Evolutionary conservation across 2,329 filamentous ascomycete species (phyloP).

Genomic region (Colletotrichum sp.): DNA sequence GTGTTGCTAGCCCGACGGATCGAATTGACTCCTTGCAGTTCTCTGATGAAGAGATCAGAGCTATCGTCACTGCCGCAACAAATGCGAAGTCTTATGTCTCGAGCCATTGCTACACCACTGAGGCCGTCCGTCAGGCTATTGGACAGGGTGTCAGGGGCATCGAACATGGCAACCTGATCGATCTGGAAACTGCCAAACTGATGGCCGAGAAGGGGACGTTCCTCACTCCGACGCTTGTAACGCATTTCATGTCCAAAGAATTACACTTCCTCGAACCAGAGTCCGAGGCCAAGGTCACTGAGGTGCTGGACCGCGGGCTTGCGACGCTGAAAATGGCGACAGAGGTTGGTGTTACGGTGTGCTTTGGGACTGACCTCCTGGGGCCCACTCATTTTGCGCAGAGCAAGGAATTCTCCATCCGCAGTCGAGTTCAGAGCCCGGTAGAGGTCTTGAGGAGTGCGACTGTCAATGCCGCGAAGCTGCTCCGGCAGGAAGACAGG

Average conservation of each 20-base stretch:
- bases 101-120: constrained; percentile 41
- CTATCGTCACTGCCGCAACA: constrained; percentile 54
- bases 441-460: not conserved
- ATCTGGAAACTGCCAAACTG: not conserved
- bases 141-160: not conserved
- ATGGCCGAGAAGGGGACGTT: not conserved
- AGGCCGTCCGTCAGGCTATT: not conserved
- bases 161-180: not conserved
- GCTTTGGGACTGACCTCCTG: not conserved
- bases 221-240: not conserved
- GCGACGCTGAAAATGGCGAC: not conserved
- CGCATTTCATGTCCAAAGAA: not conserved
- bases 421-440: not conserved
- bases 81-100: constrained; percentile 59
- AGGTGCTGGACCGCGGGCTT: not conserved
- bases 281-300: not conserved
- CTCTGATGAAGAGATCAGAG: constrained; percentile 58
- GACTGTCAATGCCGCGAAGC: not conserved
- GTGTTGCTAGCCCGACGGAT: constrained; percentile 61
- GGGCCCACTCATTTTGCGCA: not conserved
- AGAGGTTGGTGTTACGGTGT: not conserved
- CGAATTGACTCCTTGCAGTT: constrained; percentile 59
- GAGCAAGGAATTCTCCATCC: not conserved
- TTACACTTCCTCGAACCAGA: not conserved
- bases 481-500: not conserved